A percentile compares a stretch with the other conserved stretches of the same genome.
Conservation (phyloP, 371 early-diverging fungal genomes). For the Lichtheimia ornata region DNA sequence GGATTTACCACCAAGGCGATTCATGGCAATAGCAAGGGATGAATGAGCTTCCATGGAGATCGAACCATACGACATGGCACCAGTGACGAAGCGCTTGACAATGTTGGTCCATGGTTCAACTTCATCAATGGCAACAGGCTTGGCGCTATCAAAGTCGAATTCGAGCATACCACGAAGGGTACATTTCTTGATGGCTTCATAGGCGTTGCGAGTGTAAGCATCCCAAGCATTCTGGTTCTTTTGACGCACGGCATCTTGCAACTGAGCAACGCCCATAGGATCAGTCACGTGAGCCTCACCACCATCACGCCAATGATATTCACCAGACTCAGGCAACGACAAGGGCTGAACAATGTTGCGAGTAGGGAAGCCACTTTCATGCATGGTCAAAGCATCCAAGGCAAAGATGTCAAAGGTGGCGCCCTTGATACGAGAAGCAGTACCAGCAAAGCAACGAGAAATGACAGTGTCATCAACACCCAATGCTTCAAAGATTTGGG, state of each 20-base stretch:
- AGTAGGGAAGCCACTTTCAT: constrained; percentile 84
- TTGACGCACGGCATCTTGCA: constrained; percentile 95
- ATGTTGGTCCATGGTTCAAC: constrained; percentile 97
- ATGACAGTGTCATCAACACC: constrained; percentile 90
- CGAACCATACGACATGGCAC: constrained; percentile 99
- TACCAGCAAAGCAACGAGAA: constrained; percentile 89
- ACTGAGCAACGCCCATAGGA: constrained; percentile 81
- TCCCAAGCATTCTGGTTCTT: constrained; percentile 88
- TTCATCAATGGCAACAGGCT: constrained; percentile 85
- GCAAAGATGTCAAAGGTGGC: constrained; percentile 87
- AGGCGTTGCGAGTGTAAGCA: constrained; percentile 76
- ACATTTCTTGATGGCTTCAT: constrained; percentile 85
- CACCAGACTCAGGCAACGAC: constrained; percentile 88
- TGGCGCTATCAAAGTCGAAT: constrained; percentile 73
- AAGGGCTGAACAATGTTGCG: constrained; percentile 63
- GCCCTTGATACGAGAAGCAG: constrained; percentile 94
- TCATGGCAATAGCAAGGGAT: constrained; percentile 94
- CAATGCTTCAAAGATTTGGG: constrained; percentile 97
- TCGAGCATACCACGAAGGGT: constrained; percentile 95
- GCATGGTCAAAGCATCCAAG: constrained; percentile 84
- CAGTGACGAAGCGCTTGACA: constrained; percentile 95
- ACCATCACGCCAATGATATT: constrained; percentile 95
- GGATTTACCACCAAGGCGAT: constrained; percentile 91
- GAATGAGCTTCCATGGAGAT: constrained; percentile 94
- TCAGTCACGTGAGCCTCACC: constrained; percentile 92